Evolutionary conservation across 106 monocot species (phyloP), one percentile per base, ranked within the genome.

Genomic region (Triglochin maritima): DNA sequence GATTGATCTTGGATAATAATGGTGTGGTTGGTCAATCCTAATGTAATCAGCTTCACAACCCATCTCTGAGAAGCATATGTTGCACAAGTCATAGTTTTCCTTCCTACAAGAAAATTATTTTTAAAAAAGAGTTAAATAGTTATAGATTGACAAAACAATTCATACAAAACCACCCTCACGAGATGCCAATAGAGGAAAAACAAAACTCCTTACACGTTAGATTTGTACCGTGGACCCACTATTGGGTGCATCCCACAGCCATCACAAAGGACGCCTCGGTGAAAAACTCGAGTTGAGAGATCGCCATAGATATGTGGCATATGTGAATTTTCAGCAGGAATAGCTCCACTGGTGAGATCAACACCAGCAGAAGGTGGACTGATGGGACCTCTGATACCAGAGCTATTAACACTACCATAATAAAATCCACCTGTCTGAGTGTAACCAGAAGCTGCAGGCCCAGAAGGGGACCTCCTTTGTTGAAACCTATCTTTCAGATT

Each of bases 171-270:
- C 29, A 29, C 29, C 29, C 29, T 29, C 29, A 29, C 29, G 29
- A 29, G 29, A 29, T 0, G 29, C 29, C 29, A 29, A 60, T 7
- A 13, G 45, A 76, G 63, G 15, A 29, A 53, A n/a, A 66, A 7
- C 14, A 3, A 64, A 41, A 17, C 15, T 68, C 52, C 81, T 81
- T 81, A 90, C 95, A 88, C 79, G 53, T 67, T 96, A 56, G 95
- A 96, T 70, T 86, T 96, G 63, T 69, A 90, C 7, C 95, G 85
- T 13, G 87, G 73, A 3, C 95, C 95, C 11, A 79, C 60, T 47
- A 96, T 96, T 46, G 95, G 95, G 61, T 81, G 75, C 83, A 87
- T 80, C 52, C 90, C 87, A 76, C 95, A 96, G 14, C 79, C 83
- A 83, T 90, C 87, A 70, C 95, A 90, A 11, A 16, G 62, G 43